Conservation (phyloP, 1,284 basidiomycete species). For the Athelia sp. region DNA sequence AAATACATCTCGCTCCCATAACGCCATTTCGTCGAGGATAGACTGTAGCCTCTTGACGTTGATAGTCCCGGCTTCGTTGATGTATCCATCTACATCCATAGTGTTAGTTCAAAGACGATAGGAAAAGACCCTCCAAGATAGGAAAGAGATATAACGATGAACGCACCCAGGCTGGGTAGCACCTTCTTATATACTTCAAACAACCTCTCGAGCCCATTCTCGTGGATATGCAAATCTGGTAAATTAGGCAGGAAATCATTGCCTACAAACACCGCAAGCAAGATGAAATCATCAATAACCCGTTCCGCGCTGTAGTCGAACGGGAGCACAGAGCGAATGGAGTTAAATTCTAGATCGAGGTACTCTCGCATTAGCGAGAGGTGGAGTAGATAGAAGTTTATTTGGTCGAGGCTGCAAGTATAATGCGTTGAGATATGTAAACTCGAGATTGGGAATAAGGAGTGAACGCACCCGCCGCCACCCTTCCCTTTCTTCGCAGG, state of each 20-base stretch:
- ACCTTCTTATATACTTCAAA: conserved; percentile 96
- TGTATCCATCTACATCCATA: conserved; percentile 76
- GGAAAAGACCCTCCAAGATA: neutral
- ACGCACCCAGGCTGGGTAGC: conserved; percentile 73
- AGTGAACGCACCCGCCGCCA: conserved; percentile 56
- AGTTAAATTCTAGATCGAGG: conserved; percentile 90
- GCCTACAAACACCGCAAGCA: conserved; percentile 94
- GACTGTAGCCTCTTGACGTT: conserved; percentile 80
- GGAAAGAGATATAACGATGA: neutral
- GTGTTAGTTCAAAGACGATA: neutral
- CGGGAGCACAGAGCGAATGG: conserved; percentile 52
- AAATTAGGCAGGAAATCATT: conserved; percentile 98
- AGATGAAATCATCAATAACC: conserved; percentile 96
- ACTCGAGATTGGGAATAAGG: too few relatives aligned
- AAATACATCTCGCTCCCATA: conserved; percentile 87
- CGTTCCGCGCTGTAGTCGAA: conserved; percentile 85
- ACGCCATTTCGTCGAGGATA: conserved; percentile 83
- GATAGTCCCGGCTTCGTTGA: conserved; percentile 89
- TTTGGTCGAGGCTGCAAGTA: conserved; percentile 69
- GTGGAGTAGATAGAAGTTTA: conserved; percentile 95
- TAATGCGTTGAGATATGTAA: too few relatives aligned
- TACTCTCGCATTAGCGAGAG: conserved; percentile 95
- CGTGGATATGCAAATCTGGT: conserved; percentile 96
- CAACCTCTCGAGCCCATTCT: conserved; percentile 88
- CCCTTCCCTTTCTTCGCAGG: conserved; percentile 71